Percentiles rank a stretch among this genome's conserved stretches.
phyloP scores from a whole-genome alignment of 768 basidiomycete genomes.

The Leccinum uliginosum region DNA sequence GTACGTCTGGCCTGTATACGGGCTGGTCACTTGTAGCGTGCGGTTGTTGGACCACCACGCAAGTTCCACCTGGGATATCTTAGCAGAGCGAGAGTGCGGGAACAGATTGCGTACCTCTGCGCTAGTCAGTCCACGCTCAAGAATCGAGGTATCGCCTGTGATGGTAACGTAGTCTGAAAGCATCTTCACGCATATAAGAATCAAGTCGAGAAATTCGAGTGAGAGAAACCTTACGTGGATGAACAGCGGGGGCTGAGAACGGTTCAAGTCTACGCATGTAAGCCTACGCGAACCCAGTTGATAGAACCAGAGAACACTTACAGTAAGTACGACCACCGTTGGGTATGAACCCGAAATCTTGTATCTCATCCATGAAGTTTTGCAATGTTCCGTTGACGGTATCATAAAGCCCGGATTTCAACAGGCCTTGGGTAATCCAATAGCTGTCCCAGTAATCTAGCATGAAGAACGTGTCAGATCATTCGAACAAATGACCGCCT shows the following conservation, averaged over 20 bases:
- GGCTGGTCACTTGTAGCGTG: constrained; percentile 60
- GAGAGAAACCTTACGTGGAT: constrained; percentile 49
- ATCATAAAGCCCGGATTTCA: constrained; percentile 70
- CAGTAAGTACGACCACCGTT: constrained; percentile 94
- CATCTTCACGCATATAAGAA: constrained; percentile 52
- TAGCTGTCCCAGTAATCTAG: constrained; percentile 66
- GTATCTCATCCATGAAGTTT: constrained; percentile 95
- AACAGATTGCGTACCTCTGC: constrained; percentile 54
- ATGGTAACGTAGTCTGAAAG: constrained; percentile 74
- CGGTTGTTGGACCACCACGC: constrained; percentile 80
- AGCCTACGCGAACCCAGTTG: neutral
- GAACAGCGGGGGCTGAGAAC: constrained; percentile 93
- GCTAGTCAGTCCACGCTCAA: constrained; percentile 76
- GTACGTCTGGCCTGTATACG: constrained; percentile 64
- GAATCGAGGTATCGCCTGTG: constrained; percentile 70
- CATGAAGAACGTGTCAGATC: neutral
- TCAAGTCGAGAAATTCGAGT: neutral
- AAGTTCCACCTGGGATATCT: constrained; percentile 58
- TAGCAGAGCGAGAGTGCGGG: neutral
- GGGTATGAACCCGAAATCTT: constrained; percentile 83
- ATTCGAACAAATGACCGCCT: neutral
- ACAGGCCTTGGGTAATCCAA: constrained; percentile 86
- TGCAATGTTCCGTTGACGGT: constrained; percentile 75
- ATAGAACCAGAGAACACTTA: constrained; percentile 21
- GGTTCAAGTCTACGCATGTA: constrained; percentile 58